Evolutionary conservation across 2,329 filamentous ascomycete species (phyloP).

Genomic region (Epichloe gansuensis): DNA sequence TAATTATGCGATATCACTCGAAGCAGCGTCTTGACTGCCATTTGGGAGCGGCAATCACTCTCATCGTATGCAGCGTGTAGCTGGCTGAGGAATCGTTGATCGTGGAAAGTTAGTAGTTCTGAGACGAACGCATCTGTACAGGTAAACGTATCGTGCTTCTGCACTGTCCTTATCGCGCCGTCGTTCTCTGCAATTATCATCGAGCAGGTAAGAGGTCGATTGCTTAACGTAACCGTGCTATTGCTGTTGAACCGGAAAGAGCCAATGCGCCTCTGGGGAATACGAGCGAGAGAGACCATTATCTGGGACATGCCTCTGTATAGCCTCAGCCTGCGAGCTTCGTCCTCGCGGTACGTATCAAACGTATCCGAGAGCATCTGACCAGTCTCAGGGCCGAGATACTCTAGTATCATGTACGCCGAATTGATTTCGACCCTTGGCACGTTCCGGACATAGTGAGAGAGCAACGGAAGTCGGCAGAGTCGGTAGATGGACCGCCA

Average conservation of each 20-base stretch:
- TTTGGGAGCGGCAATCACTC: constrained; percentile 8
- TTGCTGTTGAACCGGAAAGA: constrained; percentile 6
- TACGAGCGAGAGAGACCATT: no score
- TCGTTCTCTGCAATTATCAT: constrained; percentile 22
- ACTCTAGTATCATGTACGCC: constrained; percentile 17
- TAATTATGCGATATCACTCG: constrained; percentile 13
- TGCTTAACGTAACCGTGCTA: constrained; percentile 18
- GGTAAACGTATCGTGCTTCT: constrained; percentile 17
- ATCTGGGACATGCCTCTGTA: no score
- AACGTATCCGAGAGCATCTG: constrained; percentile 18
- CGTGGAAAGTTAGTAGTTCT: constrained; percentile 14
- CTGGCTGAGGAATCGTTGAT: constrained; percentile 14
- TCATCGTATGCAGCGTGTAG: constrained; percentile 13
- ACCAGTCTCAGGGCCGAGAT: constrained; percentile 13
- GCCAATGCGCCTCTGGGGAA: background rate
- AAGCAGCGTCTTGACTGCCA: constrained; percentile 16
- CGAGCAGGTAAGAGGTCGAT: constrained; percentile 16
- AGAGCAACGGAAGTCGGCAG: no score
- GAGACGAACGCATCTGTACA: constrained; percentile 15
- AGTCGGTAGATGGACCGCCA: no score
- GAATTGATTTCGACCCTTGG: background rate
- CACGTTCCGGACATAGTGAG: no score
- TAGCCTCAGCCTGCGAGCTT: constrained; percentile 3
- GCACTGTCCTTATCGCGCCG: constrained; percentile 18
- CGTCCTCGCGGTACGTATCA: constrained; percentile 8